These are phyloP conservation scores for Penicillium psychrofluorescens DNA, from an alignment of 495 filamentous ascomycete genomes.

Conservation along the genomic window DNA sequence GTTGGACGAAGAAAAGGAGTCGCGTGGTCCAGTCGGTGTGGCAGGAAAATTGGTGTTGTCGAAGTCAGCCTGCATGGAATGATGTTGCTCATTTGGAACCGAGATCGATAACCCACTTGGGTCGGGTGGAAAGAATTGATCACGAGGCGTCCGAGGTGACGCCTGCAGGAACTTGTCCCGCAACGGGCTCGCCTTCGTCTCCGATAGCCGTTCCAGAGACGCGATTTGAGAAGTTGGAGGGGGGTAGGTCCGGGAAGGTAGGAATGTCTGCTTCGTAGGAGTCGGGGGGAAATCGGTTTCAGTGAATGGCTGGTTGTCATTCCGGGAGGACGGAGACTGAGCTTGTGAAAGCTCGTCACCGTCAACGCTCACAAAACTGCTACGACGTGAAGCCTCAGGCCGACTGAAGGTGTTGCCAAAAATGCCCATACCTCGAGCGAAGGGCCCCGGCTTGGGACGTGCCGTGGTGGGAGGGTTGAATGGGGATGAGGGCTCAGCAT, in stretches of 20 bases:
- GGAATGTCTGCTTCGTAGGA: constrained; percentile 71
- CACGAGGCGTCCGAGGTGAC: constrained; percentile 75
- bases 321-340: constrained; percentile 49
- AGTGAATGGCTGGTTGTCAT: constrained; percentile 51
- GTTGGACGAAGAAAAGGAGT: constrained; percentile 42
- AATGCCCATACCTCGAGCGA: constrained; percentile 60
- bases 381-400: constrained; percentile 50
- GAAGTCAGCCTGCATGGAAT: constrained; percentile 31
- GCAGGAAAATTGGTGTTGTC: constrained; percentile 54
- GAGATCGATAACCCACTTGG: constrained; percentile 76
- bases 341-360: constrained; percentile 55
- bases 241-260: constrained; percentile 36
- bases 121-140: constrained; percentile 68
- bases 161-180: constrained; percentile 38
- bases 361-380: constrained; percentile 71
- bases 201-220: constrained; percentile 31
- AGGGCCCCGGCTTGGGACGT: constrained; percentile 44
- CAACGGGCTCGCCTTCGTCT: constrained; percentile 22
- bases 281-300: constrained; percentile 82
- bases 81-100: constrained; percentile 37
- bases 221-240: constrained; percentile 34
- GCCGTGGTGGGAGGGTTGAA: constrained; percentile 45
- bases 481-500: constrained; percentile 55
- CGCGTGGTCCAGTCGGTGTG: constrained; percentile 69
- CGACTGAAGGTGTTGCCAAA: constrained; percentile 54